Percentiles rank a stretch among this genome's conserved stretches.
These are phyloP conservation scores for Neurospora sp. DNA, from an alignment of 495 filamentous ascomycete genomes.

Conservation along the genomic window DNA sequence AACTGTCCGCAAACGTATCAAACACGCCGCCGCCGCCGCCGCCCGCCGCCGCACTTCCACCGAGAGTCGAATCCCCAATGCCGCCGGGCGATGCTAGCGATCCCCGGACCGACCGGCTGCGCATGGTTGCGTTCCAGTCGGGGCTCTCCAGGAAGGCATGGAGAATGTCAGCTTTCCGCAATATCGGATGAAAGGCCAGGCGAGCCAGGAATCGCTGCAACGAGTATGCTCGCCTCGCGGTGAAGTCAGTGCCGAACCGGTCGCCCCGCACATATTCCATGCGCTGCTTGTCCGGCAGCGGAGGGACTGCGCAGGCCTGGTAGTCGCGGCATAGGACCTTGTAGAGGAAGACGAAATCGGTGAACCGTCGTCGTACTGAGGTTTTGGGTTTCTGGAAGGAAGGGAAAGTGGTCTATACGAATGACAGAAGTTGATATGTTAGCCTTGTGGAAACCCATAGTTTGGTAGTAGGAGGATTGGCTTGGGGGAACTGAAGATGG, in stretches of 20 bases:
- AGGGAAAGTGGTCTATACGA: slow-evolving; percentile 73
- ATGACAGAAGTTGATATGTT: neutral
- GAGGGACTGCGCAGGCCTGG: slow-evolving; percentile 84
- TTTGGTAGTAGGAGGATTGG: neutral
- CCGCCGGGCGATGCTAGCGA: slow-evolving; percentile 32
- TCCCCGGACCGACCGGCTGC: slow-evolving; percentile 54
- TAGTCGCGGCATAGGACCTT: slow-evolving; percentile 81
- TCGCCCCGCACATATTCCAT: slow-evolving; percentile 97
- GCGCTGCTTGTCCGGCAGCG: slow-evolving; percentile 95
- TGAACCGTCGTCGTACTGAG: slow-evolving; percentile 78
- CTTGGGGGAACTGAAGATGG: neutral
- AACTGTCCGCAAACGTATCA: slow-evolving; percentile 89
- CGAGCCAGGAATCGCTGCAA: slow-evolving; percentile 86
- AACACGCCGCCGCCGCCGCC: slow-evolving; percentile 55
- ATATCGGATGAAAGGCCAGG: slow-evolving; percentile 75
- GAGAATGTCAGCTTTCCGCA: slow-evolving; percentile 73
- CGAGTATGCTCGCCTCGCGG: slow-evolving; percentile 78
- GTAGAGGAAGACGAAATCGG: slow-evolving; percentile 95
- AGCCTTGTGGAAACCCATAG: neutral
- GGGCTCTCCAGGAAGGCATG: slow-evolving; percentile 82
- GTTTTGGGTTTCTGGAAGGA: slow-evolving; percentile 75
- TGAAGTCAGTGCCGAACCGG: slow-evolving; percentile 90
- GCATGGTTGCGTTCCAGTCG: slow-evolving; percentile 97
- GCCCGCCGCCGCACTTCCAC: slow-evolving; percentile 9
- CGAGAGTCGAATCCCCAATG: neutral